These are phyloP conservation scores for Collybia sordida DNA, from an alignment of 768 basidiomycete species.

Conservation along the genomic window DNA sequence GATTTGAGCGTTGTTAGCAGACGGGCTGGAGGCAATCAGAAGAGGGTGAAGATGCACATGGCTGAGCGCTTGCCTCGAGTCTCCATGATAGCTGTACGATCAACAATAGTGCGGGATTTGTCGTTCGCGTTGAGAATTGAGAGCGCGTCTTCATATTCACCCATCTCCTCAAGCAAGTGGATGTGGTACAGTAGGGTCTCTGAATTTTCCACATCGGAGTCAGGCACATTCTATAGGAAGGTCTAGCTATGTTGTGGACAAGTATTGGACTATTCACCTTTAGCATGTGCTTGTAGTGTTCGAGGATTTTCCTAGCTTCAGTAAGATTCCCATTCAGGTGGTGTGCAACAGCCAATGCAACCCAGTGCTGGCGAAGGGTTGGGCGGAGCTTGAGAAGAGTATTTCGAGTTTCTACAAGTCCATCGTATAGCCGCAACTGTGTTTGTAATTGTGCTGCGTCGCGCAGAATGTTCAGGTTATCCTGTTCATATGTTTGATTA, in stretches of 20 bases:
- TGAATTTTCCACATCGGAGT: conserved; percentile 80
- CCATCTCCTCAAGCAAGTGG: conserved; percentile 69
- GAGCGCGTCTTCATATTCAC: conserved; percentile 60
- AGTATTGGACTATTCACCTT: conserved; percentile 50
- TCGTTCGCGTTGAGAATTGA: conserved; percentile 61
- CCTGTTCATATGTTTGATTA: conserved; percentile 44
- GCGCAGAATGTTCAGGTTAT: conserved; percentile 90
- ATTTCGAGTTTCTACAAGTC: conserved; percentile 79
- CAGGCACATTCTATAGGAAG: conserved; percentile 60
- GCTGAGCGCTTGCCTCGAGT: conserved; percentile 50
- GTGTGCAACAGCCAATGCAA: conserved; percentile 85
- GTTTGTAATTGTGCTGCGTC: conserved; percentile 89
- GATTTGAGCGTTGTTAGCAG: conserved; percentile 66
- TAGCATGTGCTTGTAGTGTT: conserved; percentile 67
- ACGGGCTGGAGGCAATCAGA: conserved; percentile 53
- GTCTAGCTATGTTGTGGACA: not conserved
- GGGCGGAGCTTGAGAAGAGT: conserved; percentile 80
- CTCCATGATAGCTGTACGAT: conserved; percentile 68
- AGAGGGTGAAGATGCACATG: not conserved
- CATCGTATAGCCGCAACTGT: conserved; percentile 79
- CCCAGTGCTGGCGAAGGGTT: conserved; percentile 84
- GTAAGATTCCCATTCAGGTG: conserved; percentile 74
- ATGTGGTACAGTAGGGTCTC: conserved; percentile 82
- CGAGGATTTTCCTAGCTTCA: conserved; percentile 71
- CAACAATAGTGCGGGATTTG: conserved; percentile 66